Evolutionary conservation across 108 stramenopile species (phyloP), one percentile per base, ranked within the genome.

Genomic region (Hondaea fermentalgiana): DNA sequence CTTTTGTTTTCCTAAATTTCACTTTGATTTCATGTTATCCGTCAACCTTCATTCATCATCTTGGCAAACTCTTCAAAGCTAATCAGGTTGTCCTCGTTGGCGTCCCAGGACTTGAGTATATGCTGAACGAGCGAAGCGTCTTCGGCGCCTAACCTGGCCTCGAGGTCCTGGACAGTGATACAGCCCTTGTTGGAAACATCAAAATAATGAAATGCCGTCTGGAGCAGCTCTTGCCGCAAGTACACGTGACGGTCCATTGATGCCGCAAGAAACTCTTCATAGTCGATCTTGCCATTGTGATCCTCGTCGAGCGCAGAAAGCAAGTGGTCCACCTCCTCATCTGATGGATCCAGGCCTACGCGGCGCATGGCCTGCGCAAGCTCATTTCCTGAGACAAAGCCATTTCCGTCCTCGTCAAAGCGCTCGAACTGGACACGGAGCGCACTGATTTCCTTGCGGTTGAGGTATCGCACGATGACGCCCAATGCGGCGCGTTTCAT

Each of bases 221-320:
- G 3, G n/a, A 83, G 76, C 14, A 83, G 76, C 76, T 83, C 76
- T 12, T 83, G 49, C 45, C 76, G 76, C n/a, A 83, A 45, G 76
- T 83, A 83, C n/a, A 83, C 49, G 76, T 83, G 76, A 23, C 76
- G 76, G 28, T 83, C 76, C 76, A 83, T 83, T 14, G 51, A 53
- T 12, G 76, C 76, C 14, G 76, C 76, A 12, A 83, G 76, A 45
- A 83, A 83, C 5, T 83, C 76, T 53, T 53, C 76, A 23, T 83
- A 83, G 51, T 83, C 76, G 28, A 83, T 83, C 76, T 83, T 83
- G 19, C 76, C 76, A 23, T 83, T 83, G 51, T 53, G 49, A 45
- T 83, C 76, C 51, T 83, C 76, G 51, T 83, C 76, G 28, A 83
- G 76, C 19, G 23, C 76, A 6, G n/a, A 23, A 6, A 53, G 49